Percentiles rank a stretch among this genome's conserved stretches.
These are phyloP conservation scores for Fusarium austroafricanum DNA, from an alignment of 2,329 filamentous ascomycete genomes.

Conservation along the genomic window DNA sequence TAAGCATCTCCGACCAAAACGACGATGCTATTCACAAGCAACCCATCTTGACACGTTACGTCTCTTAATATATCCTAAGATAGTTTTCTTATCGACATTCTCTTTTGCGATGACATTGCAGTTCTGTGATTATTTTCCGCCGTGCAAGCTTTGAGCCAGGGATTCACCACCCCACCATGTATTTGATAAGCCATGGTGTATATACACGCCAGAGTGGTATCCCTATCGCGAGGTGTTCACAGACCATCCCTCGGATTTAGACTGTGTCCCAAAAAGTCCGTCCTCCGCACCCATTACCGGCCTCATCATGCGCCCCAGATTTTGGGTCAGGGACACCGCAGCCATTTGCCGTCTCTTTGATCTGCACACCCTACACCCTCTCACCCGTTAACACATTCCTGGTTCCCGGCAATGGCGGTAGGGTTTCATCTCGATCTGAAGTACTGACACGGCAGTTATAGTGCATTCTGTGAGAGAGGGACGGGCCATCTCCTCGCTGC, in stretches of 20 bases:
- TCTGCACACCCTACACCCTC: not conserved
- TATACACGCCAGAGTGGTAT: slow-evolving; percentile 32
- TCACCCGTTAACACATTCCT: not conserved
- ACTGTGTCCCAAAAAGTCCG: slow-evolving; percentile 3
- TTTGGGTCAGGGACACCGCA: not conserved
- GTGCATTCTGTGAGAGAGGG: too few relatives aligned
- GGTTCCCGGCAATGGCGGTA: too few relatives aligned
- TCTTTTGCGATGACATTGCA: not conserved
- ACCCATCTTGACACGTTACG: too few relatives aligned
- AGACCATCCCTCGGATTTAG: slow-evolving; percentile 9
- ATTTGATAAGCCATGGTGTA: slow-evolving; percentile 13
- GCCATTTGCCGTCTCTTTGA: not conserved
- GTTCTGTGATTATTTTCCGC: not conserved
- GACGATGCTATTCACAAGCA: not conserved
- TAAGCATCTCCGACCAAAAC: not conserved
- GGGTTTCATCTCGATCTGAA: rapidly evolving
- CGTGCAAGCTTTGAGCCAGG: not conserved
- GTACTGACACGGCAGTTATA: rapidly evolving
- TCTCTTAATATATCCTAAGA: too few relatives aligned
- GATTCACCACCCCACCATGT: slow-evolving; percentile 25
- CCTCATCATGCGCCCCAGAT: not conserved
- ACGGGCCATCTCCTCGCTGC: not conserved
- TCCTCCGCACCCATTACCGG: not conserved
- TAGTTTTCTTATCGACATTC: too few relatives aligned
- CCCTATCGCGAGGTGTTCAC: slow-evolving; percentile 18